Base-by-base conservation (phyloP, 2,329 filamentous ascomycete species). In the Xylaria arbuscula region DNA sequence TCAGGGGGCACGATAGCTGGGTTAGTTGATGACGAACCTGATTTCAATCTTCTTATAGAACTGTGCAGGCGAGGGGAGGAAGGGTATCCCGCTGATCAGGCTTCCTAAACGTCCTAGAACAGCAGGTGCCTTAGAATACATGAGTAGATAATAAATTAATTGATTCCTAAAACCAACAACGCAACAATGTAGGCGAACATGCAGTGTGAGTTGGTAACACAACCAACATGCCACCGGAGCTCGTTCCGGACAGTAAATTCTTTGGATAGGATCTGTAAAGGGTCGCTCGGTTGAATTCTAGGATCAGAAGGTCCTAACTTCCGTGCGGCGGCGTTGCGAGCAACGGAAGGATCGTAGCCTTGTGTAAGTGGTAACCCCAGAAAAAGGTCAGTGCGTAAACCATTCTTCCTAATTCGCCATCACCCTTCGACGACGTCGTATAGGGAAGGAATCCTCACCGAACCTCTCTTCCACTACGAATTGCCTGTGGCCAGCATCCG, bases 1-100 rank as follows among this genome's bases (percentile, higher is more conserved):
- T 63, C 66, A 3, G 40, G 47, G 24, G 66, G 70, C n/a, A 1
- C 48, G 17, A 11, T 9, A 2, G 17, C 9, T 0, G 15, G 2
- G 11, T 9, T 54, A 13, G 7, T 4, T 11, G 11, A 13, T 10
- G 7, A 9, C 19, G 22, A 17, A 13, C 55, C 68, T 5, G 2
- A 15, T 10, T 22, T 66, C 6, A 15, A 66, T 38, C 54, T 68
- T 1, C 40, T 71, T 11, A 36, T 67, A 24, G 67, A 70, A 38
- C 54, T 71, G 3, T 67, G 34, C 24, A 64, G 69, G 2, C 67
- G 67, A 1, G 64, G 64, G 17, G 64, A 70, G 0, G 54, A 62
- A 2, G 61, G 67, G 7, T 71, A 69, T 47, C 61, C 61, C 13
- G 15, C 2, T 11, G 17, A 28, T 11, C 10, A 47, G 5, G 36